Conservation (phyloP, 1,284 basidiomycete genomes). For the Irpex lacteus region DNA sequence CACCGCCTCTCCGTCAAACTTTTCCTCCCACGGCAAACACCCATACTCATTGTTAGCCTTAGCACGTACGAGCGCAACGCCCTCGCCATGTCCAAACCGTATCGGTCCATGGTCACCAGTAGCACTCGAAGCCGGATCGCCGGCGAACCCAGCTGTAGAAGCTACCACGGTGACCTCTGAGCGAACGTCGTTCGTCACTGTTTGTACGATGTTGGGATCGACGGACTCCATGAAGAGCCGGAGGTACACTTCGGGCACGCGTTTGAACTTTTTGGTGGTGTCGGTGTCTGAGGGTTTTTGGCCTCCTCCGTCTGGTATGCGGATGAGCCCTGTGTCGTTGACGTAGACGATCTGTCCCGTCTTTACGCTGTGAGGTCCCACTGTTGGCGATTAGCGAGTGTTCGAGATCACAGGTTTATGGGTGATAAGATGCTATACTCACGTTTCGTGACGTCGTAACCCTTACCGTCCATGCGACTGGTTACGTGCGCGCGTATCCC, state of each 20-base stretch:
- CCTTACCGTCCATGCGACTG: constrained; percentile 76
- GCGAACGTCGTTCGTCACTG: constrained; percentile 32
- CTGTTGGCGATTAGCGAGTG: constrained; percentile 37
- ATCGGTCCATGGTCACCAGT: constrained; percentile 25
- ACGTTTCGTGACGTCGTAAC: constrained; percentile 85
- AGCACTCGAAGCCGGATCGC: constrained; percentile 43
- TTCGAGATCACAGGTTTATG: not conserved
- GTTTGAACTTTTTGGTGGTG: constrained; percentile 20
- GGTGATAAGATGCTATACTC: constrained; percentile 24
- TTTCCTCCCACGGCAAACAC: constrained; percentile 50
- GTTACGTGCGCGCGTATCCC: constrained; percentile 78
- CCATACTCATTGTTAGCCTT: constrained; percentile 48
- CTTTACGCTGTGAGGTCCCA: constrained; percentile 79
- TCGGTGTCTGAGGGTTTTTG: constrained; percentile 26
- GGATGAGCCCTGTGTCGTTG: constrained; percentile 65
- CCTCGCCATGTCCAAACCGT: constrained; percentile 46
- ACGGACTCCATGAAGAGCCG: constrained; percentile 58
- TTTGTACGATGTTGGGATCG: constrained; percentile 39
- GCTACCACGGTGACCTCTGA: constrained; percentile 51
- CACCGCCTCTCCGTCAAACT: constrained; percentile 48
- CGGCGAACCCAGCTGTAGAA: constrained; percentile 71
- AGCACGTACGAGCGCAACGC: constrained; percentile 52
- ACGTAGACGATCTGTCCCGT: constrained; percentile 81
- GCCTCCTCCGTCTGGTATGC: constrained; percentile 25
- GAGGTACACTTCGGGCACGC: constrained; percentile 49